Evolutionary conservation across 225 moss, liverwort and hornwort genomes (phyloP), one percentile per base, ranked within the genome.

Genomic region (Rhytidiadelphus loreus): DNA sequence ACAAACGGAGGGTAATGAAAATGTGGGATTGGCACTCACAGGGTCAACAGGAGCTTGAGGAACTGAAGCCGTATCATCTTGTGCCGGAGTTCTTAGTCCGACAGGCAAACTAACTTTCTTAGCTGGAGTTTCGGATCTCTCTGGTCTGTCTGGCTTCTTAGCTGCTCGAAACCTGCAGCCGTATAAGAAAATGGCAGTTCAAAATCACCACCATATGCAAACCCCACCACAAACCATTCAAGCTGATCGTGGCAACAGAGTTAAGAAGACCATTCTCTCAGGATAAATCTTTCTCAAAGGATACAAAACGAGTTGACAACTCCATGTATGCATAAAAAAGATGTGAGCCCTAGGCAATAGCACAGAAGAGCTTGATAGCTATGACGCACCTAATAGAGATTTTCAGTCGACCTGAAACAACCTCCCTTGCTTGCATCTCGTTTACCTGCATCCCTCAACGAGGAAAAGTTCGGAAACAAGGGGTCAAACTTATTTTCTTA

Each of bases 91-190:
- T 88, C 93, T 95, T 72, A 81, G 33, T 74, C 88, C 92, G 46
- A 89, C 83, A 86, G 94, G 91, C 86, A 96, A 81, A 80, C 92
- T 83, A 82, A 79, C 82, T 90, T 96, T 96, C 89, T 92, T 97
- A 22, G 88, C 92, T 82, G 92, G 89, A 80, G 84, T 89, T 83
- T 95, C 97, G 37, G 82, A 77, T 85, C 94, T 94, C 86, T 95
- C 96, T 80, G 92, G 92, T 86, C 92, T 94, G 64, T 95, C 95
- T 58, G 90, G 85, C 87, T 93, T 98, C 93, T 96, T 96, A 53
- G 91, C 89, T 69, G 93, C 93, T 86, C 95, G 94, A 93, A 98
- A 97, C 90, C 98, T 98, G 96, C 83, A 81, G 80, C n/a, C 41
- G 78, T 59, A 48, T 5, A 39, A 76, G 63, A 55, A 72, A 86